Base-by-base conservation (phyloP, 768 basidiomycete genomes). In the Imleria badia region DNA sequence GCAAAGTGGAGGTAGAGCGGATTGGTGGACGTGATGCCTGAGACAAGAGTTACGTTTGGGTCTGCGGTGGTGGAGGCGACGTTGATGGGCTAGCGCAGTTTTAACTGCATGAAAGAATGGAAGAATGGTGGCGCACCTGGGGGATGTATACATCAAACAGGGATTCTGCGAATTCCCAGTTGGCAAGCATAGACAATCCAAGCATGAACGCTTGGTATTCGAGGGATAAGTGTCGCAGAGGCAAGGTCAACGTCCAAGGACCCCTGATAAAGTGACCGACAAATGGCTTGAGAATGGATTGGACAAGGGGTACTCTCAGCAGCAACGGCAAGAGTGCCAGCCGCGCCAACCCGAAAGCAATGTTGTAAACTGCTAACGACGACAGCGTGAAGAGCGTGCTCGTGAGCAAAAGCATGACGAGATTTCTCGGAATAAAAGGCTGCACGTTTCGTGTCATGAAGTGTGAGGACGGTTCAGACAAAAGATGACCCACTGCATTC, bases 91-190 rank as follows among this genome's bases (percentile, higher is more conserved):
- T 87, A 57, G 39, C 14, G 40, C 13, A 35, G 15, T 12, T 44
- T 38, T 65, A 10, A 54, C 41, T 22, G 26, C n/a, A 34, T 12
- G 54, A 30, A 53, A 34, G 3, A 17, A 43, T 8, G 45, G 2
- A 39, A 7, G 33, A 48, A 19, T 20, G 13, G 8, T 11, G 3
- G 45, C 55, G 15, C 51, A 86, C 87, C 74, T 85, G 81, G 1
- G 82, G 73, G 47, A 86, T 75, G 35, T 78, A 78, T 10, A 73
- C 68, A 20, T 87, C 84, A 55, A 91, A 90, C 6, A 88, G 56
- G 1, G 70, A 72, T 36, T 84, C 83, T 0, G 84, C 71, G 8
- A 80, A 74, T 65, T 90, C 88, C 90, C 89, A 90, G 14, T 74
- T 74, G 9, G 75, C 68, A 4, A 82, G 60, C 3, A 82, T 89